Conservation (phyloP, 176 grass and related monocot species). For the Puya raimondii region DNA sequence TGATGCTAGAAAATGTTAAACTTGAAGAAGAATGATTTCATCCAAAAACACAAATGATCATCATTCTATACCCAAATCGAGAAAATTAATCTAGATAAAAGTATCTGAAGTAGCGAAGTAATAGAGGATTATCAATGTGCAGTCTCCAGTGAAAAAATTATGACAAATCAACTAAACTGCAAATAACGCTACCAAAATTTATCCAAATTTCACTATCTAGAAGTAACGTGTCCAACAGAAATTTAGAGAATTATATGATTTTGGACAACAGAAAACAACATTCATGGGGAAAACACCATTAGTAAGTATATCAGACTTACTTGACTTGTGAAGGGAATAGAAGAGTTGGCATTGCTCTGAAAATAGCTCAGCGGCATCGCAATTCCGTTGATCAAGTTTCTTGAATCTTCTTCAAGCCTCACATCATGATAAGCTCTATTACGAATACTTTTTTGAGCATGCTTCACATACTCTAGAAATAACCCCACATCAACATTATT, state of each 20-base stretch:
- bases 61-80: too few species aligned
- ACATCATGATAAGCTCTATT: conserved; percentile 26
- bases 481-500: conserved; percentile 43
- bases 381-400: conserved; percentile 16
- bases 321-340: neutral
- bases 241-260: too few species aligned
- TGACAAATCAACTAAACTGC: too few species aligned
- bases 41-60: too few species aligned
- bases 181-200: too few species aligned
- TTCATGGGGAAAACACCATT: neutral
- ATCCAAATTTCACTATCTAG: too few species aligned
- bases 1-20: neutral
- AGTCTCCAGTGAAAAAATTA: too few species aligned
- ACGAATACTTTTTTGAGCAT: conserved; percentile 42
- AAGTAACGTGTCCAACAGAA: too few species aligned
- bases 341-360: conserved; percentile 9
- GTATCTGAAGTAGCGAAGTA: too few species aligned
- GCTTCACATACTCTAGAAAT: conserved; percentile 46
- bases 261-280: too few species aligned
- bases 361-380: conserved; percentile 9
- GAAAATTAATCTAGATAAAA: too few species aligned
- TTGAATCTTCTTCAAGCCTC: conserved; percentile 18
- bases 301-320: neutral
- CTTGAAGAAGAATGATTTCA: neutral
- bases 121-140: too few species aligned